Percentiles rank a stretch among this genome's conserved stretches.
phyloP scores from a whole-genome alignment of 768 basidiomycete species.

The Psilocybe azurescens region DNA sequence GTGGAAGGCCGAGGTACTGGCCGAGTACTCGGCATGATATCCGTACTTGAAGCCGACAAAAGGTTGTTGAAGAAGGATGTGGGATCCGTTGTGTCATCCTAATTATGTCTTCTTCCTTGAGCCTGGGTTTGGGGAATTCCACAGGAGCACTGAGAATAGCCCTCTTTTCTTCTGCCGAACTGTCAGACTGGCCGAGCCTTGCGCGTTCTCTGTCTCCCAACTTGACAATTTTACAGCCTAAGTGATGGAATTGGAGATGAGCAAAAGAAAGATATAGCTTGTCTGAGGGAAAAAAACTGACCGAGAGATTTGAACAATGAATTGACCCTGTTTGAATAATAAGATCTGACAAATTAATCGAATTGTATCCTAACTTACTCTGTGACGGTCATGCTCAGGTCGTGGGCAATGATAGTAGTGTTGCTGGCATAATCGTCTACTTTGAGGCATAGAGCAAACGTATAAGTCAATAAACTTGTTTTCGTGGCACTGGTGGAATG shows the following conservation, averaged over 20 bases:
- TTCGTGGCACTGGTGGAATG: slow-evolving; percentile 71
- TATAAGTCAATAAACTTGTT: slow-evolving; percentile 74
- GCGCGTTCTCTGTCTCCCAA: slow-evolving; percentile 68
- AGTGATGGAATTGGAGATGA: slow-evolving; percentile 9
- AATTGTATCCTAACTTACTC: slow-evolving; percentile 57
- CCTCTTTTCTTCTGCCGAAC: slow-evolving; percentile 65
- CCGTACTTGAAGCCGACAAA: neutral
- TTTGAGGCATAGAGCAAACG: slow-evolving; percentile 82
- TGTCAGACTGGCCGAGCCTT: slow-evolving; percentile 68
- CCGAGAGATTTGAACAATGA: slow-evolving; percentile 80
- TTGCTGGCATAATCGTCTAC: slow-evolving; percentile 82
- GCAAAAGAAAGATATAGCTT: neutral
- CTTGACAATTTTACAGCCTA: slow-evolving; percentile 76
- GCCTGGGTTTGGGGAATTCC: slow-evolving; percentile 74
- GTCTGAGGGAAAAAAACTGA: slow-evolving; percentile 29
- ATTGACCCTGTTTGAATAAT: slow-evolving; percentile 46
- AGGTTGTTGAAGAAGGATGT: neutral
- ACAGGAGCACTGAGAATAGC: slow-evolving; percentile 81
- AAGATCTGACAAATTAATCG: neutral
- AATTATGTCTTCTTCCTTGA: slow-evolving; percentile 35
- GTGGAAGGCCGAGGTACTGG: neutral
- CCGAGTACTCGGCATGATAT: neutral
- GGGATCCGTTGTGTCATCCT: neutral
- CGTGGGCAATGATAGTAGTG: slow-evolving; percentile 67
- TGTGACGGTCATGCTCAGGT: slow-evolving; percentile 66